phyloP scores from a whole-genome alignment of 2,329 filamentous ascomycete species.

The Madurella mycetomatis region DNA sequence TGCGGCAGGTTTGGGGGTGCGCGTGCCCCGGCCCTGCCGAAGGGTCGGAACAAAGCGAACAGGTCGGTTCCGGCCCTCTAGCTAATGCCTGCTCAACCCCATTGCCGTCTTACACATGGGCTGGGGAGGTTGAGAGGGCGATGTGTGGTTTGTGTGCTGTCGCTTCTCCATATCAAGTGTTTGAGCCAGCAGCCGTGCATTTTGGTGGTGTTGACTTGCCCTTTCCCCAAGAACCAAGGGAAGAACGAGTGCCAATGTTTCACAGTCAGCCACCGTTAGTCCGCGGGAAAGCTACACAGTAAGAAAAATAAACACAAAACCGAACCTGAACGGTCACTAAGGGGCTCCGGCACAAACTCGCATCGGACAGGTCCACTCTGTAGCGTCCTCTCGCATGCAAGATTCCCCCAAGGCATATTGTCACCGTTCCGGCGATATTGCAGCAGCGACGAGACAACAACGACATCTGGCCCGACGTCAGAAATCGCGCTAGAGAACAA shows the following conservation, averaged over 20 bases:
- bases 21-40: background rate
- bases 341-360: constrained; percentile 11
- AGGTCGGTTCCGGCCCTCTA: background rate
- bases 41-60: background rate
- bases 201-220: constrained; percentile 5
- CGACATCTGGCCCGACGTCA: background rate
- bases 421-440: background rate
- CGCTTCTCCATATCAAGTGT: too few species aligned
- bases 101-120: background rate
- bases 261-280: constrained; percentile 20
- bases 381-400: background rate
- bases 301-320: constrained; percentile 9
- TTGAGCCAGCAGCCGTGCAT: constrained; percentile 4
- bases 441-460: background rate
- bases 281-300: background rate
- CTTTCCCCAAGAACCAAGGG: constrained; percentile 15
- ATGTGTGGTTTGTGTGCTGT: too few species aligned
- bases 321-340: background rate
- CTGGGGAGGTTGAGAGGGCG: background rate
- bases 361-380: background rate
- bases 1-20: background rate
- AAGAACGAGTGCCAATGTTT: constrained; percentile 22
- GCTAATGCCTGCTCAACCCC: background rate
- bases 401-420: background rate
- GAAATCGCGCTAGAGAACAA: background rate